Base-by-base conservation (phyloP, 2,329 filamentous ascomycete genomes). In the Arthrobotrys entomopaga region DNA sequence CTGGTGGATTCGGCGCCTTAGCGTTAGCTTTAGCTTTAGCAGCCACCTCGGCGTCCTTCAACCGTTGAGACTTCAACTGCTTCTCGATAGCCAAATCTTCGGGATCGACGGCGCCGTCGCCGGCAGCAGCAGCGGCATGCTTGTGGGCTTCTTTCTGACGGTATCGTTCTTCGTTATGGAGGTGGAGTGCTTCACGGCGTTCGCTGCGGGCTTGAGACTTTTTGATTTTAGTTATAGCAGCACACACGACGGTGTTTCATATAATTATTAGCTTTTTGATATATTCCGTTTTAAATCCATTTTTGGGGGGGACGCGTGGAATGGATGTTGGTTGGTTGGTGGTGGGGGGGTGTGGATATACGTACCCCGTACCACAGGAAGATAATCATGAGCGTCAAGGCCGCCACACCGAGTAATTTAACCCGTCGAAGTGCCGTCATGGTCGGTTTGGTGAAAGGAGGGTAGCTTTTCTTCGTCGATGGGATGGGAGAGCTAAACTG, bases 391-490 rank as follows among this genome's bases (percentile, higher is more conserved):
- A 87, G 84, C 77, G 88, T 84, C 77, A 93, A 78, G 65, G 89
- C 84, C 66, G 89, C 84, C 79, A 93, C 83, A 76, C 87, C 83
- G 65, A 92, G 83, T 78, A 90, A 83, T 80, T 89, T 89, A 78
- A 92, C 80, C 78, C 91, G 89, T 77, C 92, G 88, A 78, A 86
- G 84, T 19, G 90, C 90, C 79, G 88, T 87, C 90, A 92, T 92
- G 64, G 70, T 64, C n/a, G 16, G 5, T 34, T 29, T n/a, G n/a
- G n/a, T n/a, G n/a, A n/a, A 29, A 29, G 26, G 26, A 8, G 29
- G 29, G 29, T 5, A n/a, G n/a, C n/a, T n/a, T 34, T 34, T 34
- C 29, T 10, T 10, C 6, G 29, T 34, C 6, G 29, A 34, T 1
- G 29, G 10, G n/a, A n/a, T n/a, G n/a, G n/a, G n/a, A n/a, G n/a